These are phyloP conservation scores for Dryadomyces quercivorus DNA, from an alignment of 2,329 filamentous ascomycete species.

Conservation along the genomic window DNA sequence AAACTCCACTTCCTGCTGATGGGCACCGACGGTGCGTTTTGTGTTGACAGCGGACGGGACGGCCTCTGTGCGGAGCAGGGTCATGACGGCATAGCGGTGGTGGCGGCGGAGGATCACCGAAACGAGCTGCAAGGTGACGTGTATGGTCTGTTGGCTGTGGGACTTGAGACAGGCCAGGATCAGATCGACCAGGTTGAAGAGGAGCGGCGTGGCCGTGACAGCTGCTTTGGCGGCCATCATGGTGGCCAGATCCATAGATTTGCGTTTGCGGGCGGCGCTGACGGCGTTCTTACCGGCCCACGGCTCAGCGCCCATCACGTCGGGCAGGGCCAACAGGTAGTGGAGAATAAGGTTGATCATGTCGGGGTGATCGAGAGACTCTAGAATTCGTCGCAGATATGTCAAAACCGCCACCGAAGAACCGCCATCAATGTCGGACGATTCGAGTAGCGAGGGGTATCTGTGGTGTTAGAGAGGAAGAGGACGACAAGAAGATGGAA, in stretches of 20 bases:
- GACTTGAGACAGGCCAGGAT: conserved; percentile 78
- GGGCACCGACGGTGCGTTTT: conserved; percentile 55
- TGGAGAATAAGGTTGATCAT: conserved; percentile 89
- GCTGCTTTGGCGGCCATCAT: conserved; percentile 67
- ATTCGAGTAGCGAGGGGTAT: conserved; percentile 91
- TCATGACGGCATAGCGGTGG: conserved; percentile 72
- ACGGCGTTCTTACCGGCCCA: conserved; percentile 29
- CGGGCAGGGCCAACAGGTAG: conserved; percentile 76
- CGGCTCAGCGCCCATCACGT: conserved; percentile 28
- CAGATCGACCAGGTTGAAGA: conserved; percentile 90
- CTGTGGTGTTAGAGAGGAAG: conserved; percentile 27
- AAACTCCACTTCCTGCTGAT: conserved; percentile 63
- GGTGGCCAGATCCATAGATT: conserved; percentile 77
- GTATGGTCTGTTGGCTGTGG: conserved; percentile 74
- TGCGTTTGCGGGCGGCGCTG: conserved; percentile 65
- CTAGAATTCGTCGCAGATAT: conserved; percentile 81
- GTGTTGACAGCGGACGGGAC: conserved; percentile 21
- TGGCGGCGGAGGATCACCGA: conserved; percentile 79
- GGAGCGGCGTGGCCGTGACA: conserved; percentile 60
- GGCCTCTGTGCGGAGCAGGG: conserved; percentile 56
- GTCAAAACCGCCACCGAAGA: conserved; percentile 93
- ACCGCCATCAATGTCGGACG: conserved; percentile 90
- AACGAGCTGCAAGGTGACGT: conserved; percentile 76
- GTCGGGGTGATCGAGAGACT: conserved; percentile 83
- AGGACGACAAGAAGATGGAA: not conserved